Evolutionary conservation across 441 rosid genomes (phyloP).

Genomic region (Lepidium campestre): DNA sequence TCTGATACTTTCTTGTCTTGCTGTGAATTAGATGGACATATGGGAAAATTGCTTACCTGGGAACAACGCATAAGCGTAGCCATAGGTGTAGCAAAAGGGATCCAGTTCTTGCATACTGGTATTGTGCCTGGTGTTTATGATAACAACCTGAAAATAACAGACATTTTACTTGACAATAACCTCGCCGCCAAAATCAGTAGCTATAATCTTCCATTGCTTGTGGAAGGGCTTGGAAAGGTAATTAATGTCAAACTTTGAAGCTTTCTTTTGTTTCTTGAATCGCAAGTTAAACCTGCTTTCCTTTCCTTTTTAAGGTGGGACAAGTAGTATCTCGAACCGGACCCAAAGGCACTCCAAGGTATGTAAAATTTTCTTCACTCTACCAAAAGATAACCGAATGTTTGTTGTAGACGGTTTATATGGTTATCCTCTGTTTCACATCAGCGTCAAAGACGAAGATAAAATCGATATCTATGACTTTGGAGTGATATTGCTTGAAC

Average conservation of each 20-base stretch:
- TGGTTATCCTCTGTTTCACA: conserved; percentile 11
- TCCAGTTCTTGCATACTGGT: conserved; percentile 91
- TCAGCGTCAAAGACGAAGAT: conserved; percentile 42
- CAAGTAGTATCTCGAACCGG: conserved; percentile 38
- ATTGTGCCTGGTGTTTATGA: conserved; percentile 79
- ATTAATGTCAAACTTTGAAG: not conserved
- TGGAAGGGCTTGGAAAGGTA: conserved; percentile 65
- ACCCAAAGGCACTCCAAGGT: conserved; percentile 33
- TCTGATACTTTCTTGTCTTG: not conserved
- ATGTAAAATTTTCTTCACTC: conserved; percentile 19
- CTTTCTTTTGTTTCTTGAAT: conserved; percentile 6
- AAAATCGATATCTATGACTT: conserved; percentile 67
- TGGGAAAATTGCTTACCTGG: conserved; percentile 55
- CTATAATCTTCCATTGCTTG: conserved; percentile 75
- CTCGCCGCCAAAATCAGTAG: conserved; percentile 78
- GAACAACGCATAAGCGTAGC: conserved; percentile 75
- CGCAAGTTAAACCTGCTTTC: not conserved
- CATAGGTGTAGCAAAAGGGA: conserved; percentile 80
- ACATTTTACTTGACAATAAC: conserved; percentile 78
- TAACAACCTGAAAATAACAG: conserved; percentile 74
- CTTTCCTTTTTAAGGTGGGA: conserved; percentile 40
- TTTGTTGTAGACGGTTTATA: not conserved
- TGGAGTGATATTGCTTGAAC: conserved; percentile 84
- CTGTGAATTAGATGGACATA: conserved; percentile 37
- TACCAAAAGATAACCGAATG: no score